phyloP scores from a whole-genome alignment of 2,329 filamentous ascomycete species.

The Phaeophleospora eucalypticola region DNA sequence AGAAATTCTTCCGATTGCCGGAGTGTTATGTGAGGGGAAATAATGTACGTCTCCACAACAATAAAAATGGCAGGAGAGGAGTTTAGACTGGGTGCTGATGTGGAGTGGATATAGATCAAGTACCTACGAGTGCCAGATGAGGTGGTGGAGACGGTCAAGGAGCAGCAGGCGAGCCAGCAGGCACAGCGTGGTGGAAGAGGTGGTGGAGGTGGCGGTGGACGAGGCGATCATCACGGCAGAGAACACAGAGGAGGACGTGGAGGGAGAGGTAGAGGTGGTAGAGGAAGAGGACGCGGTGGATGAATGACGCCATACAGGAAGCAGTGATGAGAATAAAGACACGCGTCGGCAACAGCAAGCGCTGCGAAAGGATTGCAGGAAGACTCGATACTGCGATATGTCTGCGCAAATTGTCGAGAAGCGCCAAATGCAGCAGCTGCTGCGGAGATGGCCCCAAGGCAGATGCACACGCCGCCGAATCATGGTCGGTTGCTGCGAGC shows the following conservation, averaged over 20 bases:
- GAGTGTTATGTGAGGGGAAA: conserved; percentile 97
- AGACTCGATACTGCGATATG: no score
- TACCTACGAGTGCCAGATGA: conserved; percentile 95
- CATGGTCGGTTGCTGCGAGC: no score
- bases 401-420: no score
- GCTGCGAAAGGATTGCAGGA: no score
- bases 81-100: no score
- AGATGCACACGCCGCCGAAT: no score
- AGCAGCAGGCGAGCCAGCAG: conserved; percentile 69
- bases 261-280: conserved; percentile 25
- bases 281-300: conserved; percentile 26
- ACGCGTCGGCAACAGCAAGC: no score
- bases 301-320: no score
- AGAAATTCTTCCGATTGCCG: conserved; percentile 85
- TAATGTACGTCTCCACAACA: conserved; percentile 72
- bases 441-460: no score
- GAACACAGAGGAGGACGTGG: conserved; percentile 18
- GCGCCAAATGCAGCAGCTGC: no score
- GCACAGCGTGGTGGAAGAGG: conserved; percentile 44
- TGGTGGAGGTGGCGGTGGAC: conserved; percentile 11
- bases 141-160: conserved; percentile 89
- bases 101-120: conserved; percentile 68
- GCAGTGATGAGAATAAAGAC: no score
- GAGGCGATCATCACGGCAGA: conserved; percentile 16
- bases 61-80: background rate